Base-by-base conservation (phyloP, 2,329 filamentous ascomycete genomes). In the Fusarium verticillioides region DNA sequence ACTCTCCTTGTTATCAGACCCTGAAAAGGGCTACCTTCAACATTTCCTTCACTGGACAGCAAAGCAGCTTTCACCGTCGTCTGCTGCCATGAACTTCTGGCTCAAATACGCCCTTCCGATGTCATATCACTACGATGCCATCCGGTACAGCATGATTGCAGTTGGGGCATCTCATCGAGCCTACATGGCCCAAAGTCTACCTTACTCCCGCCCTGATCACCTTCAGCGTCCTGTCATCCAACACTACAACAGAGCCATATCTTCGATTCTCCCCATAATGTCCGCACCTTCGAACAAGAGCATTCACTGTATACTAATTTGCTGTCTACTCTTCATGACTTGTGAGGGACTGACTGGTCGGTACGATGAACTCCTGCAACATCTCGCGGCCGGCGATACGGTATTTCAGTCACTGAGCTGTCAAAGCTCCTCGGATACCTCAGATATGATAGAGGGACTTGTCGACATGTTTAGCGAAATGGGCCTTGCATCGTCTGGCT, bases 191-290 rank as follows among this genome's bases (percentile, higher is more conserved):
- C 40, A 62, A 8, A 54, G 36, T 0, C 46, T 49, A 7, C 46
- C 63, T 4, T 68, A 68, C 23, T 50, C 40, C 1, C 40, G 36
- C 1, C 63, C 63, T 5, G 39, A 61, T 16, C 15, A 47, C 9
- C 7, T 67, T 0, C 63, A 67, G 4, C 36, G 46, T 3, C 63
- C 56, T 9, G 54, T 68, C 16, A 68, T 68, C 11, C 65, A 67
- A 1, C 65, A 68, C 6, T 68, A 68, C 7, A 68, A 68, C 36
- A 68, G 19, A 49, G 65, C 65, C 11, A 68, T 68, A 40, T 47
- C 63, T 0, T 67, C 63, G 0, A 67, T 68, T 4, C 6, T 68
- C 2, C 63, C 65, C 2, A 15, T 67, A 4, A 67, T 68, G 65
- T 67, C 65, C 0, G n/a, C 46, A 0, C 46, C 54, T 0, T 37